Evolutionary conservation across 768 basidiomycete genomes (phyloP).

Genomic region (Lepiota venenata): DNA sequence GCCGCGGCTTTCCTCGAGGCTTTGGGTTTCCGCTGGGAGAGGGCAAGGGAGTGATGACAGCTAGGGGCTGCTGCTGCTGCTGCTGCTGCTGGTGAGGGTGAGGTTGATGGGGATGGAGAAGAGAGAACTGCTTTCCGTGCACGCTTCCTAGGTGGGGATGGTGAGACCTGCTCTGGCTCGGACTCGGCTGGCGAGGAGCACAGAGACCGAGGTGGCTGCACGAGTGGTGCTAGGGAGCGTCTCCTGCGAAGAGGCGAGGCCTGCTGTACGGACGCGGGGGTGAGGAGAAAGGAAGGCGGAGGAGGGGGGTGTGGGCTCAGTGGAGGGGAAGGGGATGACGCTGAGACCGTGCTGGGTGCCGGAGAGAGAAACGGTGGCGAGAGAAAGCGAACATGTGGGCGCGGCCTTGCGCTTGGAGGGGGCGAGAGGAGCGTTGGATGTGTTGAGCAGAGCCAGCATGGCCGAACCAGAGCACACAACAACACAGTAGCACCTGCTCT

Average conservation of each 20-base stretch:
- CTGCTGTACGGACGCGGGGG: slow-evolving; percentile 1
- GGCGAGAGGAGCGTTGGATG: too few species aligned
- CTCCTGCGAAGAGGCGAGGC: slow-evolving; percentile 3
- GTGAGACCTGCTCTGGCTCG: slow-evolving; percentile 2
- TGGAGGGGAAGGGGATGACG: slow-evolving; percentile 5
- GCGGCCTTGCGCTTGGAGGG: slow-evolving; percentile 1
- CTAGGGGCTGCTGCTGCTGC: not conserved
- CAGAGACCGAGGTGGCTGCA: not conserved
- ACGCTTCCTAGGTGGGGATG: slow-evolving; percentile 7
- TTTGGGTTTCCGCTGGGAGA: slow-evolving; percentile 3
- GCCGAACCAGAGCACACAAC: too few species aligned
- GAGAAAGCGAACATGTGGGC: slow-evolving; percentile 7
- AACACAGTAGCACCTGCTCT: too few species aligned
- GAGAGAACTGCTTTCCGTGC: slow-evolving; percentile 8
- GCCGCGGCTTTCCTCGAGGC: not conserved
- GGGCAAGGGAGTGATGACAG: not conserved
- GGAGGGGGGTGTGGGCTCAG: too few species aligned
- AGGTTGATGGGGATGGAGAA: not conserved
- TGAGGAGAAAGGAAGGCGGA: not conserved
- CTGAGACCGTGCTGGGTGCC: not conserved
- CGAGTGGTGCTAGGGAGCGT: not conserved
- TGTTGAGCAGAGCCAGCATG: too few species aligned
- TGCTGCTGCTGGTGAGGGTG: not conserved
- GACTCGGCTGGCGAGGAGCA: slow-evolving; percentile 8
- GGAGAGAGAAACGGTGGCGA: slow-evolving; percentile 6